These are phyloP conservation scores for Komagataella phaffii DNA, from an alignment of 805 yeast genomes.

Conservation along the genomic window DNA sequence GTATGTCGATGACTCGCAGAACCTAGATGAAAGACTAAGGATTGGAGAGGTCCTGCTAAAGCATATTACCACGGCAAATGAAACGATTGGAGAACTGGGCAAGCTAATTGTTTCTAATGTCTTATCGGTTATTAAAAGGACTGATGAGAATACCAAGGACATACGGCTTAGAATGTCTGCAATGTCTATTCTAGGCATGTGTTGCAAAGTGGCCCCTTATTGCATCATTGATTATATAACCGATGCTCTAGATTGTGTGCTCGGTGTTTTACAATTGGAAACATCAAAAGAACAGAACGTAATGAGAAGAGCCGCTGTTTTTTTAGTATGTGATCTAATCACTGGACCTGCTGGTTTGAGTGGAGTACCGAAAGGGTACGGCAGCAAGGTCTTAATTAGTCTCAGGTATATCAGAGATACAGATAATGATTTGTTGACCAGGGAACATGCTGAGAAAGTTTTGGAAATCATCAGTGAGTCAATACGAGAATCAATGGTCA, in stretches of 20 bases:
- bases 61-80: slow-evolving; percentile 35
- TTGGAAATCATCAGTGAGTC: slow-evolving; percentile 15
- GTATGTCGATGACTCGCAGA: slow-evolving; percentile 13
- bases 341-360: slow-evolving; percentile 26
- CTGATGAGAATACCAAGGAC: slow-evolving; percentile 22
- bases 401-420: slow-evolving; percentile 31
- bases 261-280: slow-evolving; percentile 62
- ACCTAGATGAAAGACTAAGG: slow-evolving; percentile 56
- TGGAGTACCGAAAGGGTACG: slow-evolving; percentile 36
- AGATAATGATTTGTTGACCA: slow-evolving; percentile 42
- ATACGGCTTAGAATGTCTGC: slow-evolving; percentile 70
- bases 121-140: slow-evolving; percentile 16
- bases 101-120: slow-evolving; percentile 29
- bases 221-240: slow-evolving; percentile 34
- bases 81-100: slow-evolving; percentile 28
- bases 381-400: slow-evolving; percentile 23
- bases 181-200: slow-evolving; percentile 68
- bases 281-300: slow-evolving; percentile 27
- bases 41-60: slow-evolving; percentile 72
- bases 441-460: slow-evolving; percentile 40
- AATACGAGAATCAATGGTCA: slow-evolving; percentile 6
- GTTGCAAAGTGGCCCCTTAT: slow-evolving; percentile 44
- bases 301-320: slow-evolving; percentile 66
- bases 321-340: slow-evolving; percentile 48
- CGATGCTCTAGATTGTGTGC: slow-evolving; percentile 60